Evolutionary conservation across 805 yeast genomes (phyloP).

Genomic region (Candida awuae): DNA sequence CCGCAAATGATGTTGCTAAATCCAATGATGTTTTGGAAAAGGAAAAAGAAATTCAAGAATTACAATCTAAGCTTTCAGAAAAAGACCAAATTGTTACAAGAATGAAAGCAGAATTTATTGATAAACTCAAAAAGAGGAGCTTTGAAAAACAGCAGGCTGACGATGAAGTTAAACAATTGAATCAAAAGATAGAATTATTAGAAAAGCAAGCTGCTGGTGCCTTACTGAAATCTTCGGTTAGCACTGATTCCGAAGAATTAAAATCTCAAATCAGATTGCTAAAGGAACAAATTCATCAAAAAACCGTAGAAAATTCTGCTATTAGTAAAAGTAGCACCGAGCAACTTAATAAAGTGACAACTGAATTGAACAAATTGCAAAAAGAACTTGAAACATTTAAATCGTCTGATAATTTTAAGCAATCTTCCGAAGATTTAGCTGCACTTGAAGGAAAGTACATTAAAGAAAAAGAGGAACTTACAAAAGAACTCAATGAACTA

Average conservation of each 20-base stretch:
- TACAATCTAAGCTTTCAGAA: constrained; percentile 14
- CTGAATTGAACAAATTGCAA: constrained; percentile 3
- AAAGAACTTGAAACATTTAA: constrained; percentile 2
- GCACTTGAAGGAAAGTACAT: constrained; percentile 14
- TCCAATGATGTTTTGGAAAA: constrained; percentile 13
- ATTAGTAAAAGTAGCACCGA: constrained; percentile 3
- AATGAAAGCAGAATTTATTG: constrained; percentile 26
- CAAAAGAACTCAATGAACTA: constrained; percentile 15
- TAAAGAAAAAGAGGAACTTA: constrained; percentile 16
- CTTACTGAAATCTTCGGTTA: neutral
- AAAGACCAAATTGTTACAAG: constrained; percentile 22
- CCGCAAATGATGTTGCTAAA: constrained; percentile 41
- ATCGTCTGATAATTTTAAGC: neutral
- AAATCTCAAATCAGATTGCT: constrained; percentile 15
- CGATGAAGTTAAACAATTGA: constrained; percentile 11
- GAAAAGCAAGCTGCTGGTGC: constrained; percentile 10
- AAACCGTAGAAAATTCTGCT: constrained; percentile 6
- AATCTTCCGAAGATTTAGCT: constrained; percentile 9
- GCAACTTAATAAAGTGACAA: neutral
- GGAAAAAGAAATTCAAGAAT: constrained; percentile 13
- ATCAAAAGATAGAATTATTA: constrained; percentile 17
- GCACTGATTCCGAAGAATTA: constrained; percentile 13
- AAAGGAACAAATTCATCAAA: constrained; percentile 13
- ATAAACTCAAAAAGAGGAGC: constrained; percentile 24
- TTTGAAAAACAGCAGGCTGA: constrained; percentile 17